Evolutionary conservation across 257 asterid genomes (phyloP).

Genomic region (Fraxinus pennsylvanica): DNA sequence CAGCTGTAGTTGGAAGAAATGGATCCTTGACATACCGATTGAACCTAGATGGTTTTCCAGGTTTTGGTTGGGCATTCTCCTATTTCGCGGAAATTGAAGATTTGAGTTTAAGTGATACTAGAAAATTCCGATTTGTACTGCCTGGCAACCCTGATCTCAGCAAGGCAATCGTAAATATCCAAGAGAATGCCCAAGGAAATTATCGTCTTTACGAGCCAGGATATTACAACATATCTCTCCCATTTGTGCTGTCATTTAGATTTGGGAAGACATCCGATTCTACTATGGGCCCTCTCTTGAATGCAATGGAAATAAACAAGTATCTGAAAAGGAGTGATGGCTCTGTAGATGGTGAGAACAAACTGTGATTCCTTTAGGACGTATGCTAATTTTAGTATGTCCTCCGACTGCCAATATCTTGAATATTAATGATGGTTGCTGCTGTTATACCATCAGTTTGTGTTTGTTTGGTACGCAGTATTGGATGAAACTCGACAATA

Average conservation of each 20-base stretch:
- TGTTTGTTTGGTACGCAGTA: background rate
- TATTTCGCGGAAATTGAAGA: constrained; percentile 93
- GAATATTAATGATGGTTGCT: background rate
- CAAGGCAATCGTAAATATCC: constrained; percentile 79
- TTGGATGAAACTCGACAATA: background rate
- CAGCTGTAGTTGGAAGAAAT: constrained; percentile 97
- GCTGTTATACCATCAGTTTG: background rate
- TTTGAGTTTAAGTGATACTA: constrained; percentile 52
- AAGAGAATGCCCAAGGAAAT: constrained; percentile 91
- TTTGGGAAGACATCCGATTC: constrained; percentile 83
- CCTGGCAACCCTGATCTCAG: constrained; percentile 75
- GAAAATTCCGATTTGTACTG: constrained; percentile 76
- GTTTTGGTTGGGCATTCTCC: constrained; percentile 87
- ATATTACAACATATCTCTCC: constrained; percentile 72
- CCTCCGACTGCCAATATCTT: background rate
- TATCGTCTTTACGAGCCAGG: constrained; percentile 94
- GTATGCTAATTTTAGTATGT: constrained; percentile 4
- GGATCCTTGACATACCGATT: constrained; percentile 88
- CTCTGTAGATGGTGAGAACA: constrained; percentile 72
- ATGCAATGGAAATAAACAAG: constrained; percentile 91
- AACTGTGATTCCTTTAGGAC: constrained; percentile 16
- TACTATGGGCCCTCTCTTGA: constrained; percentile 80
- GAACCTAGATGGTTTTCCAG: constrained; percentile 94
- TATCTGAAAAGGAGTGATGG: constrained; percentile 73
- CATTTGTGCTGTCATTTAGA: constrained; percentile 78